Evolutionary conservation across 2,329 filamentous ascomycete species (phyloP).

Genomic region (Exophiala calicioides): DNA sequence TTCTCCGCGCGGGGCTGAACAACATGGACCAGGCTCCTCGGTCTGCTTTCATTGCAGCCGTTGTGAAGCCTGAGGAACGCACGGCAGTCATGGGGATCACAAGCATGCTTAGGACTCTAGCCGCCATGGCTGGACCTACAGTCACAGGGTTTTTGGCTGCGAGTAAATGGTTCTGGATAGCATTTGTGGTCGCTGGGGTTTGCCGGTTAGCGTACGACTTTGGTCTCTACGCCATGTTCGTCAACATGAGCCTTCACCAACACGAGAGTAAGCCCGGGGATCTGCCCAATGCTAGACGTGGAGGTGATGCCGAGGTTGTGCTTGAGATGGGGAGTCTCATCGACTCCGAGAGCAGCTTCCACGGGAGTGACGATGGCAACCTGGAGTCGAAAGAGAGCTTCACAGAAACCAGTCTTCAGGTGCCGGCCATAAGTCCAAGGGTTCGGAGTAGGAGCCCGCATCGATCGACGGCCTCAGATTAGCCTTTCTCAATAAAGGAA

Average conservation of each 20-base stretch:
- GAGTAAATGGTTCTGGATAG: slow-evolving; percentile 60
- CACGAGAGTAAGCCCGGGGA: slow-evolving; percentile 38
- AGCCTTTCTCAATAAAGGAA: no score
- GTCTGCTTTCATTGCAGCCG: slow-evolving; percentile 66
- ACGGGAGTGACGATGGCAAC: neutral
- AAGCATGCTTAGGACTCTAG: slow-evolving; percentile 60
- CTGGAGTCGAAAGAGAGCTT: neutral
- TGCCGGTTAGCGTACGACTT: slow-evolving; percentile 60
- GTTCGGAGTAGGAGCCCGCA: slow-evolving; percentile 26
- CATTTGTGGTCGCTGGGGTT: slow-evolving; percentile 59
- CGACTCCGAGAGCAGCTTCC: slow-evolving; percentile 1
- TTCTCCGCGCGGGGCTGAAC: slow-evolving; percentile 63
- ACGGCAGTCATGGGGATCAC: slow-evolving; percentile 73
- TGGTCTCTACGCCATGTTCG: slow-evolving; percentile 60
- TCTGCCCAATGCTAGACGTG: neutral
- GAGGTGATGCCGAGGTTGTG: slow-evolving; percentile 13
- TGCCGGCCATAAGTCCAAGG: slow-evolving; percentile 6
- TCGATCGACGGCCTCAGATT: slow-evolving; percentile 17
- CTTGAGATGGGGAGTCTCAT: slow-evolving; percentile 23
- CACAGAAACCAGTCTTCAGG: neutral
- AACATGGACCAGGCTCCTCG: slow-evolving; percentile 70
- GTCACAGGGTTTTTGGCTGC: slow-evolving; percentile 59
- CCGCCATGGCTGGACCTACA: slow-evolving; percentile 56
- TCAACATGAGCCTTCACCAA: slow-evolving; percentile 57
- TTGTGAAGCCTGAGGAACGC: slow-evolving; percentile 64